Base-by-base conservation (phyloP, 2,329 filamentous ascomycete species). In the Diplodia mutila region DNA sequence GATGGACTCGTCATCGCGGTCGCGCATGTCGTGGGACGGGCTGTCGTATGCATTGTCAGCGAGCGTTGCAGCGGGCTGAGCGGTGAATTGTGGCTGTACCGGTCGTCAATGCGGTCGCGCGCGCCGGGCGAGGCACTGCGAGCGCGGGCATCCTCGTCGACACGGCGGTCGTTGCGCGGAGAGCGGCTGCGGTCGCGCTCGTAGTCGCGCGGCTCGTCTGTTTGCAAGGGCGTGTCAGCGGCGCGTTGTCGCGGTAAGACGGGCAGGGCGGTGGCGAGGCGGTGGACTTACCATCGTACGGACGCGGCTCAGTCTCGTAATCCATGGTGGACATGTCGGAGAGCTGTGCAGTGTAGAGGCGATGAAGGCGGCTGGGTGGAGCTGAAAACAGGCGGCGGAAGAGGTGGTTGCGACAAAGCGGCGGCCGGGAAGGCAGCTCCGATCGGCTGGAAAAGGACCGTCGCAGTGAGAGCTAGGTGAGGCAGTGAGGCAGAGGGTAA, bases 1-100 rank as follows among this genome's bases (percentile, higher is more conserved):
- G 77, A 91, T 79, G 71, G 94, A 90, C 73, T 91, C 91, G 74
- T 96, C 85, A 54, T 87, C 92, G 48, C 81, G 79, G 64, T 81
- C 80, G 70, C 80, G 78, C 75, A 81, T 81, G 72, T 82, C 82
- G 59, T 80, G 78, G 49, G 82, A 80, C 55, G 81, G 81, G 78
- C 78, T 83, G 75, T 79, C 85, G 81, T 34, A 23, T 34, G 29
- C 55, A 25, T 70, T 65, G 64, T 64, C 51, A 52, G 69, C 25
- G 59, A 55, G 11, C 65, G 23, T 69, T 59, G 21, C 51, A 54
- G 67, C 73, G 66, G 39, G 48, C 16, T 27, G 32, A 64, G 49
- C 49, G 34, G 57, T 14, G 29, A 18, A 21, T 61, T 49, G 71
- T 73, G 63, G 54, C 72, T 73, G 69, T 73, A 79, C 77, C 76